Percentiles rank a stretch among this genome's conserved stretches.
phyloP scores from a whole-genome alignment of 2,329 filamentous ascomycete genomes.

The Aspergillus costaricaensis region DNA sequence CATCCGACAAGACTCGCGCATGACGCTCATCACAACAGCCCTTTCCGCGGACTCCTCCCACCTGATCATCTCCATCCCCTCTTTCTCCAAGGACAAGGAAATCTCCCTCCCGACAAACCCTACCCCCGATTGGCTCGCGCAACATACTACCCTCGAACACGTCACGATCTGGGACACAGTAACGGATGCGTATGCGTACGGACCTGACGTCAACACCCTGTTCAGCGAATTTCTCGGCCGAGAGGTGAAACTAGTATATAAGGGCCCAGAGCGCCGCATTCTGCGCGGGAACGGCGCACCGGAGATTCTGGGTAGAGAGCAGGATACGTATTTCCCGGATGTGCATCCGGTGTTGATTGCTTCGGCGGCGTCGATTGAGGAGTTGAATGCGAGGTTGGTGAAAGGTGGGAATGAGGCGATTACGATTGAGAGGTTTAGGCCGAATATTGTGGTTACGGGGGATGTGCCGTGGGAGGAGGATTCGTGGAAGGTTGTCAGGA shows the following conservation, averaged over 20 bases:
- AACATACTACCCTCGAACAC: slow-evolving; percentile 52
- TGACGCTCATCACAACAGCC: slow-evolving; percentile 63
- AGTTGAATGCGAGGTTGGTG: slow-evolving; percentile 58
- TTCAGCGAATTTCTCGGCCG: slow-evolving; percentile 60
- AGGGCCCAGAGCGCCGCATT: slow-evolving; percentile 59
- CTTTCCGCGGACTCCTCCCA: slow-evolving; percentile 51
- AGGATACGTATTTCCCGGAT: slow-evolving; percentile 61
- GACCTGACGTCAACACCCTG: slow-evolving; percentile 51
- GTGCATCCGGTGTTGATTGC: slow-evolving; percentile 60
- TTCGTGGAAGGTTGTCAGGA: slow-evolving; percentile 60
- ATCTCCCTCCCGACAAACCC: slow-evolving; percentile 61
- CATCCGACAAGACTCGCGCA: slow-evolving; percentile 61
- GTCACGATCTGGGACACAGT: slow-evolving; percentile 62
- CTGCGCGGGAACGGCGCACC: slow-evolving; percentile 59
- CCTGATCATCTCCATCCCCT: slow-evolving; percentile 48
- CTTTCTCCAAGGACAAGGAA: slow-evolving; percentile 37
- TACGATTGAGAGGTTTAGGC: slow-evolving; percentile 63
- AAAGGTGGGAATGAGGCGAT: slow-evolving; percentile 49
- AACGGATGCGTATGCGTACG: slow-evolving; percentile 61
- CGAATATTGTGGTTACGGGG: slow-evolving; percentile 63
- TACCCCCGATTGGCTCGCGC: slow-evolving; percentile 53
- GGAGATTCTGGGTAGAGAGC: slow-evolving; percentile 55
- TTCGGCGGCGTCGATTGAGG: slow-evolving; percentile 57
- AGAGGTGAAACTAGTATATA: slow-evolving; percentile 61
- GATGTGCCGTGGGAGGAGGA: slow-evolving; percentile 63